A percentile compares a stretch with the other conserved stretches of the same genome.
Evolutionary conservation across 2,329 filamentous ascomycete species (phyloP).

Genomic region (Chaetomiaceae sp.): DNA sequence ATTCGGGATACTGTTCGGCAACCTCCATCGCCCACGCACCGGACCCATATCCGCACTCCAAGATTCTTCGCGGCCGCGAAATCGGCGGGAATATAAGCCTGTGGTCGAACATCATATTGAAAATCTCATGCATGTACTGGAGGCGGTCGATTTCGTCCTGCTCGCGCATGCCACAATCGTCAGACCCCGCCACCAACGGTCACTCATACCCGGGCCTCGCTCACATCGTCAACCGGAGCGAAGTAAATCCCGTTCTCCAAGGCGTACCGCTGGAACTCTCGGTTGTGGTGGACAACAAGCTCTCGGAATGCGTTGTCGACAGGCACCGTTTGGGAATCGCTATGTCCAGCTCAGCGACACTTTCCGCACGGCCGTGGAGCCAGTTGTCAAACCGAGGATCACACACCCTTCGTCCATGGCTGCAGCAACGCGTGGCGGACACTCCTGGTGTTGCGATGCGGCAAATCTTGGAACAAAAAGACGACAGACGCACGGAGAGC

Average conservation of each 20-base stretch:
- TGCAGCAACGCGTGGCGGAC: background rate
- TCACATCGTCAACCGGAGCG: conserved; percentile 67
- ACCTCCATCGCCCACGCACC: conserved; percentile 67
- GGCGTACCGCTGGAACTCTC: conserved; percentile 64
- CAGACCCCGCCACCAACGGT: conserved; percentile 5
- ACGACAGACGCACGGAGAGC: conserved; percentile 1
- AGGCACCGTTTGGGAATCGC: conserved; percentile 44
- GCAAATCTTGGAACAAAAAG: conserved; percentile 7
- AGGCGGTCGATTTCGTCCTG: conserved; percentile 66
- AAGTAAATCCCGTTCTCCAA: conserved; percentile 63
- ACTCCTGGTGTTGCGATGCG: background rate
- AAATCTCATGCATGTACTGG: conserved; percentile 57
- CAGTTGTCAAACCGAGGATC: conserved; percentile 5
- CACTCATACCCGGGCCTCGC: conserved; percentile 17
- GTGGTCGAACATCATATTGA: conserved; percentile 61
- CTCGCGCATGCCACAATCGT: conserved; percentile 11
- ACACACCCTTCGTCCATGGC: conserved; percentile 28
- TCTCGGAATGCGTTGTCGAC: conserved; percentile 57
- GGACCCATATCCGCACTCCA: conserved; percentile 71
- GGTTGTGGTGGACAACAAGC: conserved; percentile 56
- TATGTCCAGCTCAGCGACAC: conserved; percentile 29
- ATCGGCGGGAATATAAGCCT: conserved; percentile 68
- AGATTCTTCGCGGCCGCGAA: conserved; percentile 50
- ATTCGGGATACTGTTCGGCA: conserved; percentile 58
- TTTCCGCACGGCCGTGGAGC: background rate